Percentiles rank a stretch among this genome's conserved stretches.
Evolutionary conservation across 768 basidiomycete genomes (phyloP).

Genomic region (Tricholoma matsutake): DNA sequence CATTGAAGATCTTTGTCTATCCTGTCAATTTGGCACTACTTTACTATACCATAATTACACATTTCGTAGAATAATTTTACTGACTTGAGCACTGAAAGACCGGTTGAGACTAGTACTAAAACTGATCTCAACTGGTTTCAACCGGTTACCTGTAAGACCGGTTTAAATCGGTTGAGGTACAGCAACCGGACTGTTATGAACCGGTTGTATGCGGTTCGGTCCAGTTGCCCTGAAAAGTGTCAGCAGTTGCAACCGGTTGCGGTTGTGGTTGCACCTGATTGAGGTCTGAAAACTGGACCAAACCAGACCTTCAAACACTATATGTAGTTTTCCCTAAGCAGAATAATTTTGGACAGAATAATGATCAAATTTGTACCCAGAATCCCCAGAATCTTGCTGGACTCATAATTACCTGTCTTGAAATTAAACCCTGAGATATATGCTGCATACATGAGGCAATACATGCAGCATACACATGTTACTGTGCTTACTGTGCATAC

Average conservation of each 20-base stretch:
- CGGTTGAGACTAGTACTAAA: neutral
- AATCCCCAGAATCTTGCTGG: too few species aligned
- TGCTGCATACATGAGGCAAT: too few species aligned
- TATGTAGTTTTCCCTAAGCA: too few species aligned
- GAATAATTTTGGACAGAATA: too few species aligned
- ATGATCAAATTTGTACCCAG: too few species aligned
- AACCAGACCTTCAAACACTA: neutral
- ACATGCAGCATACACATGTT: too few species aligned
- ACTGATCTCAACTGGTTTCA: neutral
- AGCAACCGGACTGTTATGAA: neutral
- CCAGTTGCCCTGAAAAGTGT: neutral
- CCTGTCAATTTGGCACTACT: too few species aligned
- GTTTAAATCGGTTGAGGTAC: neutral
- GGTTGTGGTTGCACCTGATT: neutral
- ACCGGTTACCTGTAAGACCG: neutral
- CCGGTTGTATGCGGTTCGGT: neutral
- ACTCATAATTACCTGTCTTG: too few species aligned
- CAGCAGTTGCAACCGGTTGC: neutral
- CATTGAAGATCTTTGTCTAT: too few species aligned
- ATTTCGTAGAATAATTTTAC: neutral
- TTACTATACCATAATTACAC: constrained; percentile 1
- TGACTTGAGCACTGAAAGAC: neutral
- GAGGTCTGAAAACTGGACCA: neutral
- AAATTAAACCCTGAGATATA: too few species aligned
- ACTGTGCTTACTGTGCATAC: too few species aligned